Evolutionary conservation across 139 green algal genomes (phyloP).

Genomic region (Edaphochlamys debaryana): DNA sequence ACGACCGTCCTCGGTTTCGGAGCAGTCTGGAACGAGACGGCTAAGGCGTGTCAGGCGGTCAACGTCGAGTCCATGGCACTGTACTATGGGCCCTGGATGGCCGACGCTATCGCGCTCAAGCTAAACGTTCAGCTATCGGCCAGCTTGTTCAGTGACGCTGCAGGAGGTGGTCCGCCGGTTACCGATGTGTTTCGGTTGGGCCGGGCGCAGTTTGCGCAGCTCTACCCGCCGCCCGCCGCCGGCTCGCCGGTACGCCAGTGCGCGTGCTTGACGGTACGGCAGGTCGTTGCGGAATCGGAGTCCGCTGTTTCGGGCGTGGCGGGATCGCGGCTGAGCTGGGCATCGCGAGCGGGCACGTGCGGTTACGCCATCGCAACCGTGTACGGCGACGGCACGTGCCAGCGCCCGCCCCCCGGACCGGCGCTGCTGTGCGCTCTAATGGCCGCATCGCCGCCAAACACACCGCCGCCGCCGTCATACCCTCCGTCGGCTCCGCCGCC

Average conservation of each 20-base stretch:
- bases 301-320: neutral
- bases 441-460: neutral
- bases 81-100: conserved; percentile 13
- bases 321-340: no score
- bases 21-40: no score
- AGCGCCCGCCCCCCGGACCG: neutral
- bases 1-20: conserved; percentile 3
- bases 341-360: neutral
- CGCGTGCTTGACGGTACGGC: neutral
- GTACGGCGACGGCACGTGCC: neutral
- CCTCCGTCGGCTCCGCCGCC: neutral
- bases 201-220: neutral
- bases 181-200: neutral
- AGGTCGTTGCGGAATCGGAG: neutral
- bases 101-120: conserved; percentile 20
- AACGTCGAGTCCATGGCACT: no score
- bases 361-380: neutral
- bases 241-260: neutral
- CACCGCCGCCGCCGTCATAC: no score
- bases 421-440: conserved; percentile 10
- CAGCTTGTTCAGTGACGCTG: neutral
- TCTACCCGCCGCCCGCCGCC: neutral
- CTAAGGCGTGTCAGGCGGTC: no score
- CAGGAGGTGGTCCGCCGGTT: neutral
- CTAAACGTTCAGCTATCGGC: conserved; percentile 15